Evolutionary conservation across 139 green algal species (phyloP).

Genomic region (Spirogloea muscicola): DNA sequence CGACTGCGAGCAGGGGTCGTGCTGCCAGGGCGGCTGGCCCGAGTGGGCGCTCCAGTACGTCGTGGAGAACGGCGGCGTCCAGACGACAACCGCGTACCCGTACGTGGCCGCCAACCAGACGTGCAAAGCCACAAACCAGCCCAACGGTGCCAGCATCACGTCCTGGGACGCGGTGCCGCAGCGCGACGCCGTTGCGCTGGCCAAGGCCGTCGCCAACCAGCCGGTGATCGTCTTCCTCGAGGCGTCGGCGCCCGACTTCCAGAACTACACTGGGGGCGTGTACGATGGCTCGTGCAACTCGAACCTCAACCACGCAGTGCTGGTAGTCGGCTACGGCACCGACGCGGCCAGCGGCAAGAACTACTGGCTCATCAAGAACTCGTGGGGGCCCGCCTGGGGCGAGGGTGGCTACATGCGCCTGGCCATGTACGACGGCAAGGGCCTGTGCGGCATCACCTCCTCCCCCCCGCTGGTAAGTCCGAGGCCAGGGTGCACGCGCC

Average conservation of each 20-base stretch:
- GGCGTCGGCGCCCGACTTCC: constrained; percentile 28
- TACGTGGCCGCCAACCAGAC: constrained; percentile 6
- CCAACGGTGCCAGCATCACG: constrained; percentile 12
- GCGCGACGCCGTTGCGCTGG: not conserved
- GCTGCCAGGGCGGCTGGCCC: constrained; percentile 11
- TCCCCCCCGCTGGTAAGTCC: no score
- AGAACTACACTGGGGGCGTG: constrained; percentile 76
- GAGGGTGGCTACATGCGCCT: constrained; percentile 86
- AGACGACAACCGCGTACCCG: constrained; percentile 2
- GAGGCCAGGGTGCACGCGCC: no score
- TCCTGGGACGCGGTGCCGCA: constrained; percentile 13
- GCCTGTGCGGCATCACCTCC: constrained; percentile 85
- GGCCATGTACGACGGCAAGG: constrained; percentile 45
- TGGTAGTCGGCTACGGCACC: constrained; percentile 59
- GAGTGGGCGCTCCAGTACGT: constrained; percentile 15
- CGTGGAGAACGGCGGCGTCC: constrained; percentile 5
- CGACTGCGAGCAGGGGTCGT: constrained; percentile 6
- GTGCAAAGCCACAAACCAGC: not conserved
- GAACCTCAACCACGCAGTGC: constrained; percentile 24
- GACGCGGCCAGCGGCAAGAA: constrained; percentile 64
- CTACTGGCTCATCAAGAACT: constrained; percentile 96
- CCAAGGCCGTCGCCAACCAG: constrained; percentile 5
- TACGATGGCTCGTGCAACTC: constrained; percentile 1
- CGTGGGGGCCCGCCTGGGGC: constrained; percentile 80
- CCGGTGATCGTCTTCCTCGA: constrained; percentile 18